Evolutionary conservation across 1,284 basidiomycete species (phyloP).

Genomic region (Trichosporon sp.): DNA sequence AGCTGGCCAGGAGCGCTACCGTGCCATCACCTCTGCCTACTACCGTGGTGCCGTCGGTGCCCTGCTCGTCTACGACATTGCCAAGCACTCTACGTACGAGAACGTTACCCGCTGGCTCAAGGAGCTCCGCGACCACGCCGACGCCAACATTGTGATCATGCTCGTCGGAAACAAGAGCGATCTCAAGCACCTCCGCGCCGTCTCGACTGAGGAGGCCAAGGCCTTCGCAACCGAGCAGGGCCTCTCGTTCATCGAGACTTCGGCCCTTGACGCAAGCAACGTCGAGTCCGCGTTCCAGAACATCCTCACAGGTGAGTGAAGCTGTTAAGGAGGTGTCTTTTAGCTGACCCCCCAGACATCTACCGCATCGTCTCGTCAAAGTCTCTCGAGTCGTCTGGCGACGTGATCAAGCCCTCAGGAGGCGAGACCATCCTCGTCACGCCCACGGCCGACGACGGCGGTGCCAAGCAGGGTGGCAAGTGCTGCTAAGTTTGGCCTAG

Average conservation of each 20-base stretch:
- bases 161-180: constrained; percentile 96
- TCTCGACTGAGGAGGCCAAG: constrained; percentile 91
- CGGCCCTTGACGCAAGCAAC: constrained; percentile 97
- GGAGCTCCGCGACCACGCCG: constrained; percentile 92
- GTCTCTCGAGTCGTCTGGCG: constrained; percentile 77
- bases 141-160: constrained; percentile 93
- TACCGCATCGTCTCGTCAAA: constrained; percentile 92
- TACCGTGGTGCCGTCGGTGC: constrained; percentile 97
- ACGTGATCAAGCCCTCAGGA: constrained; percentile 68
- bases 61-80: constrained; percentile 88
- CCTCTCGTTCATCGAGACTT: constrained; percentile 96
- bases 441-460: constrained; percentile 59
- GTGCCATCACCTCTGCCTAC: constrained; percentile 98
- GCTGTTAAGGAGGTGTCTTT: no score
- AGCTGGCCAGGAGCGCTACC: constrained; percentile 98
- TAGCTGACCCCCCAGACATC: constrained; percentile 59
- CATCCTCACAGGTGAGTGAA: constrained; percentile 79
- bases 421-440: constrained; percentile 77
- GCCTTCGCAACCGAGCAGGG: constrained; percentile 78
- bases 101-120: constrained; percentile 98
- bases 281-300: constrained; percentile 97
- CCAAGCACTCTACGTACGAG: constrained; percentile 92
- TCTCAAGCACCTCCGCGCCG: constrained; percentile 94
- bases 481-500: constrained; percentile 48
- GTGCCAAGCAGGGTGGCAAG: constrained; percentile 54